These are phyloP conservation scores for Rhizoclosmatium sp. DNA, from an alignment of 192 early-diverging fungal genomes.

Conservation along the genomic window DNA sequence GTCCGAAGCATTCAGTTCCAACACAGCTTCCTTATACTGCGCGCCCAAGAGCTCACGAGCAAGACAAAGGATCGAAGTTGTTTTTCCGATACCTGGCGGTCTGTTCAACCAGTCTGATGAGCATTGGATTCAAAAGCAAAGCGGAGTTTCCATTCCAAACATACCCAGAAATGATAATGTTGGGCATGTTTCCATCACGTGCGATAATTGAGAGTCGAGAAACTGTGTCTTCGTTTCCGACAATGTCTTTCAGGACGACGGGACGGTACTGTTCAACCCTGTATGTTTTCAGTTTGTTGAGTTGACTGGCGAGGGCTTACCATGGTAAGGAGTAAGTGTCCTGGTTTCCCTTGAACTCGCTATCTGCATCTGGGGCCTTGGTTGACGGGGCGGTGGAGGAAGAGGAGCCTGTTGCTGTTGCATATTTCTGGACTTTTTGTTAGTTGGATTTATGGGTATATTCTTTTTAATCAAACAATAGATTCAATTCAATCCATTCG, in stretches of 20 bases:
- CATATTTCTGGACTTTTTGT: too few species aligned
- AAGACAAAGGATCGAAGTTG: slow-evolving; percentile 92
- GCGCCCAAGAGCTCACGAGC: slow-evolving; percentile 88
- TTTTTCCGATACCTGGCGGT: slow-evolving; percentile 97
- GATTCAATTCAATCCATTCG: too few species aligned
- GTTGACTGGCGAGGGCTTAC: neutral
- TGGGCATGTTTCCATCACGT: slow-evolving; percentile 92
- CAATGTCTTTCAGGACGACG: slow-evolving; percentile 82
- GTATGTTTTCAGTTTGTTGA: neutral
- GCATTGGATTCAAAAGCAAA: neutral
- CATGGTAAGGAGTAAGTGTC: slow-evolving; percentile 31
- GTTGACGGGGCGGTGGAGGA: neutral
- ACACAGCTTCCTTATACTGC: slow-evolving; percentile 88
- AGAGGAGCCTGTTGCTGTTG: neutral
- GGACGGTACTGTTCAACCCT: slow-evolving; percentile 98
- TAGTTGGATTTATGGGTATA: too few species aligned
- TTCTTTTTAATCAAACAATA: too few species aligned
- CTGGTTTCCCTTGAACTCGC: slow-evolving; percentile 37
- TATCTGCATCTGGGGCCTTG: neutral
- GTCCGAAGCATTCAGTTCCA: slow-evolving; percentile 99
- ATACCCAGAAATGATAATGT: slow-evolving; percentile 83
- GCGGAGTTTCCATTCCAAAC: neutral
- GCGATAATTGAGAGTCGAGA: slow-evolving; percentile 85
- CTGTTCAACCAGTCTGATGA: slow-evolving; percentile 49
- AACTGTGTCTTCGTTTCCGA: slow-evolving; percentile 94